A percentile compares a stretch with the other conserved stretches of the same genome.
phyloP scores from a whole-genome alignment of 495 filamentous ascomycete species.

The Hyaloscypha variabilis region DNA sequence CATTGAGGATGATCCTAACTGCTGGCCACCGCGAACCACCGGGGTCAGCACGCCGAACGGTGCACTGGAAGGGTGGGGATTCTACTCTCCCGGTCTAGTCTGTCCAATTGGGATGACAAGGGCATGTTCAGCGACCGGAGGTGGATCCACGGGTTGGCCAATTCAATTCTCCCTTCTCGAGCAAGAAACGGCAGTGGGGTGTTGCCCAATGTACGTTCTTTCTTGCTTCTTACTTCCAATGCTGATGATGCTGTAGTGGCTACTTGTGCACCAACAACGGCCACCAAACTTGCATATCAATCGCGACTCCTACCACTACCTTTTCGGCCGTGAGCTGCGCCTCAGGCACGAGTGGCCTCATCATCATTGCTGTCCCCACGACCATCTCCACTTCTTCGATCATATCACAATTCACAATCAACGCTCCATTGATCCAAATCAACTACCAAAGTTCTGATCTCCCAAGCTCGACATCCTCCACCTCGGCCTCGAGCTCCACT shows the following conservation, averaged over 20 bases:
- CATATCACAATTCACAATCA: neutral
- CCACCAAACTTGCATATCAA: constrained; percentile 9
- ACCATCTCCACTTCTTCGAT: neutral
- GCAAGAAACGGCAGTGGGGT: constrained; percentile 1
- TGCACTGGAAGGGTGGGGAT: neutral
- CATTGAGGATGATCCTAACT: neutral
- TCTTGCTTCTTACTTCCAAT: neutral
- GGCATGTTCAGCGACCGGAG: neutral
- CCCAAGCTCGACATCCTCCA: neutral
- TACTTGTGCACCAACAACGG: constrained; percentile 5
- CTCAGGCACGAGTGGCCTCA: constrained; percentile 3
- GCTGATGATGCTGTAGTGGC: neutral
- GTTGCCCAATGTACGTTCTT: neutral
- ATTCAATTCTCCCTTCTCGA: neutral
- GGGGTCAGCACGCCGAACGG: neutral
- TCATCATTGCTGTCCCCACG: neutral
- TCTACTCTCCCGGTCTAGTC: neutral
- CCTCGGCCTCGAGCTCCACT: neutral
- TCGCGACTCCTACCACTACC: constrained; percentile 6
- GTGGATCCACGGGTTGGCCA: neutral
- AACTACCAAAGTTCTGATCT: constrained; percentile 12
- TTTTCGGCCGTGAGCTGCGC: neutral
- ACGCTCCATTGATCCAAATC: constrained; percentile 20
- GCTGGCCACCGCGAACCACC: neutral
- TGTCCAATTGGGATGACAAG: neutral